phyloP scores from a whole-genome alignment of 441 rosid genomes.

The Aleurites moluccanus region DNA sequence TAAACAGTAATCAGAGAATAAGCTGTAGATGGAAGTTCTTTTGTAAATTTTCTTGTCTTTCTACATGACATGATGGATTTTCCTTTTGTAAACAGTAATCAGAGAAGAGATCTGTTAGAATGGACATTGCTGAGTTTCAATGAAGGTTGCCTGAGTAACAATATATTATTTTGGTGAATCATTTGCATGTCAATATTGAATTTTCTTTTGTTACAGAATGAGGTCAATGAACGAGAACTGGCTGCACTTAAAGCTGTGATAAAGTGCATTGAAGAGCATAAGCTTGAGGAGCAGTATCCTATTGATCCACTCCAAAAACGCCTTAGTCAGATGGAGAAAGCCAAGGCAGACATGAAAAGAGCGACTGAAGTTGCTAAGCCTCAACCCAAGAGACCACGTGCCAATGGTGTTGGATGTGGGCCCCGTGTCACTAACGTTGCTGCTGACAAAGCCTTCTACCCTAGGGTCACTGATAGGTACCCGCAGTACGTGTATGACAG shows the following conservation, averaged over 20 bases:
- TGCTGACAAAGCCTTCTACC: slow-evolving; percentile 56
- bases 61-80: neutral
- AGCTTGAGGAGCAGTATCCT: slow-evolving; percentile 81
- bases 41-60: neutral
- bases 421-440: slow-evolving; percentile 50
- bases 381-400: slow-evolving; percentile 90
- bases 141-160: neutral
- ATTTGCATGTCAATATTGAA: slow-evolving; percentile 6
- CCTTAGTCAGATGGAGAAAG: slow-evolving; percentile 83
- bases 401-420: slow-evolving; percentile 52
- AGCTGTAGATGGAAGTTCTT: neutral
- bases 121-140: neutral
- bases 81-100: neutral
- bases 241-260: slow-evolving; percentile 78
- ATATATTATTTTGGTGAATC: slow-evolving; percentile 2
- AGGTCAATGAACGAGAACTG: slow-evolving; percentile 82
- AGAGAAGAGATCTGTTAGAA: neutral
- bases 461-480: slow-evolving; percentile 68
- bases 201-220: slow-evolving; percentile 47
- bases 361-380: slow-evolving; percentile 84
- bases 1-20: too few relatives aligned
- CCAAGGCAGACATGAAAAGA: slow-evolving; percentile 87
- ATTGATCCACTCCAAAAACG: slow-evolving; percentile 66
- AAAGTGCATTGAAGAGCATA: slow-evolving; percentile 93
- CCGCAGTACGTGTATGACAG: slow-evolving; percentile 82